Evolutionary conservation across 306 rosid species (phyloP).

Genomic region (Ceratonia siliqua): DNA sequence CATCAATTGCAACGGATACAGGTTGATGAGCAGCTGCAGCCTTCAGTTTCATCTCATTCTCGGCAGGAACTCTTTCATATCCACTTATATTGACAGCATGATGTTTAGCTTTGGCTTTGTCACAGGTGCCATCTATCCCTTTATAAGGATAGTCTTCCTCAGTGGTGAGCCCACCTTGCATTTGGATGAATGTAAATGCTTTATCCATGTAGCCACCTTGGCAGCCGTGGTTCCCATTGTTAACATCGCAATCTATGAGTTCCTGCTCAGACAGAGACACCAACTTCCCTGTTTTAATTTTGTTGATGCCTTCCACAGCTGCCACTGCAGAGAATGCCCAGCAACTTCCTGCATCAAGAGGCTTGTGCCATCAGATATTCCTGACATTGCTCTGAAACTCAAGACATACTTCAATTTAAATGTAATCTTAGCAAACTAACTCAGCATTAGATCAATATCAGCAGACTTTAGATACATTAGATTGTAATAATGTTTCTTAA

Average conservation of each 20-base stretch:
- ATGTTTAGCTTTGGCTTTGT: slow-evolving; percentile 30
- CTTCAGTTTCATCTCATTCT: slow-evolving; percentile 51
- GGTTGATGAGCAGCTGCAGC: slow-evolving; percentile 76
- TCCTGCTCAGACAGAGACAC: slow-evolving; percentile 70
- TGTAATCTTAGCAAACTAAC: slow-evolving; percentile 6
- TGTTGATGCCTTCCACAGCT: slow-evolving; percentile 75
- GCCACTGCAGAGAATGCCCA: slow-evolving; percentile 90
- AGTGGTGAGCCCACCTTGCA: slow-evolving; percentile 48
- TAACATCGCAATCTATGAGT: slow-evolving; percentile 65
- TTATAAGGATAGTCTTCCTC: slow-evolving; percentile 57
- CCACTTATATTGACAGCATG: slow-evolving; percentile 47
- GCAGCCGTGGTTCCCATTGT: slow-evolving; percentile 58
- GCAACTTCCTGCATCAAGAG: slow-evolving; percentile 61
- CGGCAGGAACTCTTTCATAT: slow-evolving; percentile 53
- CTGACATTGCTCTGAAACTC: slow-evolving; percentile 11
- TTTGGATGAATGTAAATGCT: slow-evolving; percentile 57
- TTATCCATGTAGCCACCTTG: slow-evolving; percentile 65
- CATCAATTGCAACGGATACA: slow-evolving; percentile 67
- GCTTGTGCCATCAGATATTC: slow-evolving; percentile 14
- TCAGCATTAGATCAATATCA: background rate
- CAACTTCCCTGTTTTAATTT: slow-evolving; percentile 64
- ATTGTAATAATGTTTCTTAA: background rate
- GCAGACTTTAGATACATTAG: background rate
- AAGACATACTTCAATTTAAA: background rate
- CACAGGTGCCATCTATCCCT: slow-evolving; percentile 46